These are phyloP conservation scores for Fistulifera solaris DNA, from an alignment of 108 stramenopile species.

Conservation along the genomic window DNA sequence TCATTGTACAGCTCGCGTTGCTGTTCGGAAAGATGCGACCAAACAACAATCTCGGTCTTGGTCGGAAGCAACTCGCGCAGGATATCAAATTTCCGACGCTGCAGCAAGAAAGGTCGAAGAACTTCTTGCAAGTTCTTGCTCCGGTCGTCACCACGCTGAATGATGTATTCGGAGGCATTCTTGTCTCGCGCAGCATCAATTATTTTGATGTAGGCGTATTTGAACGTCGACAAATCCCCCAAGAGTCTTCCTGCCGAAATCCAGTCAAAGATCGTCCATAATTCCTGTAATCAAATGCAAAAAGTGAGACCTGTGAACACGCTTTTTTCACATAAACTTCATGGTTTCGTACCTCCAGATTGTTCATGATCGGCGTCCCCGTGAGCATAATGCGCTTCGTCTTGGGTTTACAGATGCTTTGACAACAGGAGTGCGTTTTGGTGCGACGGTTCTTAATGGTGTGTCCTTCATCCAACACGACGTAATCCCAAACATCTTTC, in stretches of 20 bases:
- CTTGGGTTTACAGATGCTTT: constrained; percentile 32
- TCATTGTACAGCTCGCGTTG: constrained; percentile 79
- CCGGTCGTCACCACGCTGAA: constrained; percentile 58
- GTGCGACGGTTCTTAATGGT: constrained; percentile 86
- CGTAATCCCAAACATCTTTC: constrained; percentile 74
- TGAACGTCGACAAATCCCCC: constrained; percentile 38
- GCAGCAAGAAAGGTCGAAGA: constrained; percentile 81
- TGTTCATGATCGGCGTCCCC: constrained; percentile 95
- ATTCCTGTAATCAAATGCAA: constrained; percentile 36
- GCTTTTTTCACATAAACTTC: too few species aligned
- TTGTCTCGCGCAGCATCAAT: constrained; percentile 72
- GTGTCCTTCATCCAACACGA: constrained; percentile 96
- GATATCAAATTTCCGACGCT: constrained; percentile 78
- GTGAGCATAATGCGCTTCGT: constrained; percentile 81
- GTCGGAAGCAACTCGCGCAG: constrained; percentile 73
- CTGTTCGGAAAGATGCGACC: constrained; percentile 62
- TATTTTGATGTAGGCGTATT: constrained; percentile 50
- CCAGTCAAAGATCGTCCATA: constrained; percentile 92
- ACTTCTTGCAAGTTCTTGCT: constrained; percentile 60
- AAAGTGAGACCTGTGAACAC: too few species aligned
- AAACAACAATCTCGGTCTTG: constrained; percentile 92
- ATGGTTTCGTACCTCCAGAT: constrained; percentile 20
- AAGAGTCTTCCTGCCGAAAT: constrained; percentile 63
- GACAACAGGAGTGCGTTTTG: constrained; percentile 46
- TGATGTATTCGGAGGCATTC: constrained; percentile 43